Evolutionary conservation across 1,284 basidiomycete species (phyloP), one percentile per base, ranked within the genome.

Genomic region (Phylloboletellus chloephorus): DNA sequence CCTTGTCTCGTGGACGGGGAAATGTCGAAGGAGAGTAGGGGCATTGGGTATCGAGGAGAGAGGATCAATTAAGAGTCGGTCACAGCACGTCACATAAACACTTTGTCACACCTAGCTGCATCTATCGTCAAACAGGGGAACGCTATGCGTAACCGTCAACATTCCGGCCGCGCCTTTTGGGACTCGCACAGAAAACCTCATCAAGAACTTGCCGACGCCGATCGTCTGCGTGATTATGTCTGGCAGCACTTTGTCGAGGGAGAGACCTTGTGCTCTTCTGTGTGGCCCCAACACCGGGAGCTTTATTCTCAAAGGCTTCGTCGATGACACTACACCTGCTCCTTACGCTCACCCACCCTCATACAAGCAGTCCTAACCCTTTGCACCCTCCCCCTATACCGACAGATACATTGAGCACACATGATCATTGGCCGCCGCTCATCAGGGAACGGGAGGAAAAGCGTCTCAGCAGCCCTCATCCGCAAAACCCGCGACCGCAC

Each of bases 131-230:
- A 80, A 52, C 76, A 81, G 31, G 86, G 85, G 1, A 88, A 88
- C 54, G 71, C 74, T 31, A 78, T 88, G 46, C 75, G 85, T 36
- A 79, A 83, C 56, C 71, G 83, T 16, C 81, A 84, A 49, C 86
- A 88, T 54, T 83, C 3, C 85, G 85, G 0, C 86, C 85, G 8
- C 86, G 88, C 63, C 88, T 88, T 60, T 88, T 86, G 54, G 87
- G 87, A 6, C 67, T 89, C 7, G 82, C 82, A 4, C 82, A 88
- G 61, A 88, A 63, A 82, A 86, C 54, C 72, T 89, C 35, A 85
- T 89, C 86, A 89, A 60, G 79, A 87, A 60, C 67, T 89, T 20
- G 77, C 79, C 3, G 74, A 76, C 42, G 79, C 87, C 11, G 73
- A 81, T 57, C 67, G 74, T 38, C 60, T 88, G 44, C 71, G 74